Conservation (phyloP, 225 moss, liverwort and hornwort genomes). For the Bryoerythrophyllum caledonicum region DNA sequence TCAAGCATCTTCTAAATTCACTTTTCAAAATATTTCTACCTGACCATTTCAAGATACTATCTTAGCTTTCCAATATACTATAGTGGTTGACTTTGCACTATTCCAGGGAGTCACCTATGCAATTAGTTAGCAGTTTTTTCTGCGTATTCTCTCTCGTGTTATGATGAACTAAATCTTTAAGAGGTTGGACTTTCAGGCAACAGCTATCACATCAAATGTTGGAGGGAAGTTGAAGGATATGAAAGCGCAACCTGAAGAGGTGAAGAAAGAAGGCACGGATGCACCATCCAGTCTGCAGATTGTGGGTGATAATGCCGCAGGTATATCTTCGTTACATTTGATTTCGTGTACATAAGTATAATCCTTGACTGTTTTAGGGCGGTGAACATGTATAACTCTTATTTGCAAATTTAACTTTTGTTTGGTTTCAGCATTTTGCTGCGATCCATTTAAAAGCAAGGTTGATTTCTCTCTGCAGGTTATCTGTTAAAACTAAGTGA, state of each 20-base stretch:
- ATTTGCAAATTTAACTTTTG: not conserved
- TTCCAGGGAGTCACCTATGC: not conserved
- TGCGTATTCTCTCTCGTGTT: not conserved
- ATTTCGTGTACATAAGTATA: not conserved
- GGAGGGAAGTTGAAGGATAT: conserved; percentile 82
- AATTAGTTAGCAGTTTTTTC: not conserved
- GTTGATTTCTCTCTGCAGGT: conserved; percentile 45
- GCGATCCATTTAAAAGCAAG: not conserved
- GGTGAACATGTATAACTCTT: not conserved
- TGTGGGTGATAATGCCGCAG: conserved; percentile 91
- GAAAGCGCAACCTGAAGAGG: conserved; percentile 68
- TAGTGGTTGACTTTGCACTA: not conserved
- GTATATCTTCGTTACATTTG: conserved; percentile 26
- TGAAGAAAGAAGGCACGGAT: conserved; percentile 69
- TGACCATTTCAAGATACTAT: not conserved
- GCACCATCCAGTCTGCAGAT: conserved; percentile 75
- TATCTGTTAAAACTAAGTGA: conserved; percentile 79
- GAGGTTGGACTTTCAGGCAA: conserved; percentile 55
- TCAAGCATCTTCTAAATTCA: conserved; percentile 3
- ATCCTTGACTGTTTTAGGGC: not conserved
- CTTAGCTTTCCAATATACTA: not conserved
- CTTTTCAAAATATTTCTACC: not conserved
- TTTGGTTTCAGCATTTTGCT: not conserved
- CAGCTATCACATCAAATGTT: conserved; percentile 56
- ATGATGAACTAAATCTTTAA: conserved; percentile 6